A percentile compares a stretch with the other conserved stretches of the same genome.
Evolutionary conservation across 192 early-diverging fungal genomes (phyloP).

Genomic region (Gaertneriomyces semiglobifer): DNA sequence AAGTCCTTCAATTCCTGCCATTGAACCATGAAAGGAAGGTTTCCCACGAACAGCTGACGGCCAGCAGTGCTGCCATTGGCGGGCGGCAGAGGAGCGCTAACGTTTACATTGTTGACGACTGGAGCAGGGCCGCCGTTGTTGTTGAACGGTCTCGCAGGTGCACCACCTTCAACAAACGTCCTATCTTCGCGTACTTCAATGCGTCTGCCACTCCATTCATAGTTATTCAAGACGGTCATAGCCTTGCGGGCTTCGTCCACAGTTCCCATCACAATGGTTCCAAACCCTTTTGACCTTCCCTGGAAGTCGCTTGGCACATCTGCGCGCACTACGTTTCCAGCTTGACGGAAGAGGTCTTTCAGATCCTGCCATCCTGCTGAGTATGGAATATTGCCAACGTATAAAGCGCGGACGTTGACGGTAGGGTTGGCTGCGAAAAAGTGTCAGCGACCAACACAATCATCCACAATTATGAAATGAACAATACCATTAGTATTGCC

Average conservation of each 20-base stretch:
- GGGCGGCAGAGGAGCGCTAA: constrained; percentile 50
- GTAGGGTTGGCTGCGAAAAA: background rate
- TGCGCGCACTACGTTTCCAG: constrained; percentile 63
- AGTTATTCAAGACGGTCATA: constrained; percentile 63
- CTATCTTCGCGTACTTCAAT: constrained; percentile 74
- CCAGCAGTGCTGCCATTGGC: constrained; percentile 31
- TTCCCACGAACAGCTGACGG: constrained; percentile 69
- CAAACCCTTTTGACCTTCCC: constrained; percentile 69
- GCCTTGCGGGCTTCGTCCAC: constrained; percentile 69
- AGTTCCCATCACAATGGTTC: constrained; percentile 63
- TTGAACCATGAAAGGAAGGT: constrained; percentile 71
- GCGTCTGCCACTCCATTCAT: constrained; percentile 66
- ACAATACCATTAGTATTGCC: background rate
- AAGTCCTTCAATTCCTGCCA: constrained; percentile 84
- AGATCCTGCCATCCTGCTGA: constrained; percentile 53
- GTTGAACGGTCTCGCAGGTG: constrained; percentile 7
- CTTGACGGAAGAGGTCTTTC: constrained; percentile 60
- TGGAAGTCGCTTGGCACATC: constrained; percentile 55
- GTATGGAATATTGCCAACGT: constrained; percentile 57
- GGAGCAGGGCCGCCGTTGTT: constrained; percentile 2
- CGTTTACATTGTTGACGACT: background rate
- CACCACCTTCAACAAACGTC: constrained; percentile 47
- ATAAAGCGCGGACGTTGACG: constrained; percentile 31
- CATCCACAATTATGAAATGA: background rate
- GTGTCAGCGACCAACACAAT: background rate